These are phyloP conservation scores for Smittium mucronatum DNA, from an alignment of 371 early-diverging fungal genomes.

Conservation along the genomic window DNA sequence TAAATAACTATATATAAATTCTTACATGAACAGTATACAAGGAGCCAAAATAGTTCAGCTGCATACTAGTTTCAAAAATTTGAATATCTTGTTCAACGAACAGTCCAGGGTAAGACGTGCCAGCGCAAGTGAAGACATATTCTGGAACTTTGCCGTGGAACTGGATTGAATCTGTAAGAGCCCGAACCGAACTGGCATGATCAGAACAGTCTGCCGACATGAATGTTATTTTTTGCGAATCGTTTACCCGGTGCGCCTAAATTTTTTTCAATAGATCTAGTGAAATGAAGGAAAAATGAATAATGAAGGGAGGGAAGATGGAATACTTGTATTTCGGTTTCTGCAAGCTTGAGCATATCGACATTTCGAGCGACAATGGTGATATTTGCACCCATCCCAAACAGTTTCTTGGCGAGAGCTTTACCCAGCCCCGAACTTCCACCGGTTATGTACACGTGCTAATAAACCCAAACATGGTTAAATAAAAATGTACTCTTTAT, in stretches of 20 bases:
- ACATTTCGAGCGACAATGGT: conserved; percentile 74
- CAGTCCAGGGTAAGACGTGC: conserved; percentile 51
- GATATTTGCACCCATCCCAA: conserved; percentile 64
- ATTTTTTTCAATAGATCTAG: neutral
- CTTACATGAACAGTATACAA: conserved; percentile 49
- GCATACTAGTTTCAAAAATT: conserved; percentile 46
- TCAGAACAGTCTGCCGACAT: conserved; percentile 31
- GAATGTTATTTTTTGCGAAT: conserved; percentile 37
- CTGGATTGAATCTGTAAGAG: conserved; percentile 38
- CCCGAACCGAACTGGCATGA: conserved; percentile 8
- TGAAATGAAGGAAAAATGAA: neutral
- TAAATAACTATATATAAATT: no score
- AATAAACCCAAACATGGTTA: neutral
- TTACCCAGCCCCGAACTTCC: conserved; percentile 89
- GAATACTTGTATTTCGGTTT: conserved; percentile 10
- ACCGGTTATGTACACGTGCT: conserved; percentile 82
- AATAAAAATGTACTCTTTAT: no score
- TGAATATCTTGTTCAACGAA: conserved; percentile 53
- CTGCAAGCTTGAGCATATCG: conserved; percentile 29
- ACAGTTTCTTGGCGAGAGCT: conserved; percentile 59
- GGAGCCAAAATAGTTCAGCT: conserved; percentile 71
- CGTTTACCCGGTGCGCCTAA: conserved; percentile 19
- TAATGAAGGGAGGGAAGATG: conserved; percentile 12
- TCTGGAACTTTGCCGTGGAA: conserved; percentile 48
- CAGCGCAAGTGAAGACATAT: conserved; percentile 69